phyloP scores from a whole-genome alignment of 352 stramenopile species.

The Globisporangium perplexum region DNA sequence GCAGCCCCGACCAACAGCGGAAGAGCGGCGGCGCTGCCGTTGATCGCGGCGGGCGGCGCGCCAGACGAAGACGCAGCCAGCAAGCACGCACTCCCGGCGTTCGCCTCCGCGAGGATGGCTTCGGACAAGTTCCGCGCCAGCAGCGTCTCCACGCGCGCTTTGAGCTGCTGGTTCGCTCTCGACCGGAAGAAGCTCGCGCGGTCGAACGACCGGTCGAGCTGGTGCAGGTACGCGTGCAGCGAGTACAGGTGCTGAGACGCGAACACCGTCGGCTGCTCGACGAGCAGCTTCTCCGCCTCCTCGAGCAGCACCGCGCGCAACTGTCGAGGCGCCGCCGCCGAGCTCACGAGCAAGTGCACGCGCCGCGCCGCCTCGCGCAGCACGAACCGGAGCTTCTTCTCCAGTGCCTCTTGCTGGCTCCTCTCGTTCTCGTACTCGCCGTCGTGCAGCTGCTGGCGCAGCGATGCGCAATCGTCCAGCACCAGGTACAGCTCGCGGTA shows the following conservation, averaged over 20 bases:
- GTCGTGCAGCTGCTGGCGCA: constrained; percentile 22
- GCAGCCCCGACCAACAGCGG: constrained; percentile 14
- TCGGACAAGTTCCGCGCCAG: constrained; percentile 54
- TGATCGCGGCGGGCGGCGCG: too few species aligned
- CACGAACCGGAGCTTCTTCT: constrained; percentile 48
- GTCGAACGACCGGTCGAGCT: constrained; percentile 65
- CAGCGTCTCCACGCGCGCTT: constrained; percentile 42
- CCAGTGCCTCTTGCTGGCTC: constrained; percentile 6
- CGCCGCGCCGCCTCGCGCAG: constrained; percentile 58
- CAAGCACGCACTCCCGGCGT: not conserved
- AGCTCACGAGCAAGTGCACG: constrained; percentile 43
- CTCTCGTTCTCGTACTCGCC: constrained; percentile 16
- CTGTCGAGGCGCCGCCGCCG: constrained; percentile 29
- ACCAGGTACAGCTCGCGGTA: constrained; percentile 72
- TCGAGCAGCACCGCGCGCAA: constrained; percentile 38
- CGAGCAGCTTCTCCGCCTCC: constrained; percentile 47
- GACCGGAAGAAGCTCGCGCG: constrained; percentile 34
- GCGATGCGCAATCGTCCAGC: constrained; percentile 50
- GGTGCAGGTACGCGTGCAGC: constrained; percentile 54
- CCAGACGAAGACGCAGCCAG: not conserved
- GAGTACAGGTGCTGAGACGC: constrained; percentile 49
- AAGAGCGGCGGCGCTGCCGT: not conserved
- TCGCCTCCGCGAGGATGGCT: constrained; percentile 40
- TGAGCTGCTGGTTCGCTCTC: constrained; percentile 38
- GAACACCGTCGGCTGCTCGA: constrained; percentile 42